Evolutionary conservation across 148 eudicot genomes (phyloP), one percentile per base, ranked within the genome.

Genomic region (Silene latifolia): DNA sequence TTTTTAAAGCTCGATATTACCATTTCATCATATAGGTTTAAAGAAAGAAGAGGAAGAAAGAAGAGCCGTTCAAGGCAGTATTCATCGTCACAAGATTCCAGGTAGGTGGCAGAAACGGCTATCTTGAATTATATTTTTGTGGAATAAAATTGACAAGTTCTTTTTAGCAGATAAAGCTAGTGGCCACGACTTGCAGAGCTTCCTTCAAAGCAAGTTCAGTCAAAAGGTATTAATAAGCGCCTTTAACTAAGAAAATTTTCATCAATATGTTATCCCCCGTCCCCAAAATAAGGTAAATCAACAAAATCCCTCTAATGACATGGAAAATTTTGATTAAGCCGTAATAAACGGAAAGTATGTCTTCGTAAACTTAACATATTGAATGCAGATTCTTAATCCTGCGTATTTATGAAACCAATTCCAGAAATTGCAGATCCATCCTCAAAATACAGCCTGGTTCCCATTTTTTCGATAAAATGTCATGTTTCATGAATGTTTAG

Each of bases 121-220:
- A n/a, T n/a, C n/a, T n/a, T 47, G 23, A 59, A 63, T 53, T 69
- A 74, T 46, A 21, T 53, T 39, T 60, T n/a, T n/a, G 62, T 74
- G 54, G 24, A 15, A 61, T 78, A 42, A 69, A 35, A 63, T 29
- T 82, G 58, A 57, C 69, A 56, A 42, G 25, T 14, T 1, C 53
- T 54, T 69, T 44, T 70, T 4, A 67, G 63, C 76, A 93, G 98
- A 88, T 69, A 93, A 93, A 85, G 85, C 78, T 85, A 88, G 79
- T 77, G 95, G 88, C 46, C 95, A 97, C 80, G 89, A 93, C 77
- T 77, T 93, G 78, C 88, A 84, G 78, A 93, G 93, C 80, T 91
- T 89, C 83, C 80, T 91, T 75, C 85, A n/a, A n/a, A 83, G 69
- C 98, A 93, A 79, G 77, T 89, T 71, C 91, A 79, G 71, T 78